phyloP scores from a whole-genome alignment of 371 early-diverging fungal species.

The Mortierella sp. region DNA sequence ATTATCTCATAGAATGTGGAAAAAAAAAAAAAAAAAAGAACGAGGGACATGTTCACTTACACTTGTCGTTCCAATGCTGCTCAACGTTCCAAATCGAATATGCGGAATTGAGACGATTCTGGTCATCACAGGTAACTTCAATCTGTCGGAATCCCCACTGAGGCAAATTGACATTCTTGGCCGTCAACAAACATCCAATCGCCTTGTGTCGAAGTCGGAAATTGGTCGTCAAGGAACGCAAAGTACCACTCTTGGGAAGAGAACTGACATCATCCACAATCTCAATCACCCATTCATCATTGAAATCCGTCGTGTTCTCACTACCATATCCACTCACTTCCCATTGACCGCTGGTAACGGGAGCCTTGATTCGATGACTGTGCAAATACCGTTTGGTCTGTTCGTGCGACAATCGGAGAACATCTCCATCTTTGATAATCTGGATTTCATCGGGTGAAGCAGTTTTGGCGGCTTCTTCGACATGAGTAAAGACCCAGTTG shows the following conservation, averaged over 20 bases:
- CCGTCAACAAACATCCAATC: slow-evolving; percentile 86
- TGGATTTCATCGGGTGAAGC: slow-evolving; percentile 57
- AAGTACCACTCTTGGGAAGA: slow-evolving; percentile 54
- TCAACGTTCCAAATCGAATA: slow-evolving; percentile 98
- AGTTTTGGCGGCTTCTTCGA: slow-evolving; percentile 38
- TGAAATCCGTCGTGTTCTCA: slow-evolving; percentile 74
- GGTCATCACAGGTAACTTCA: slow-evolving; percentile 91
- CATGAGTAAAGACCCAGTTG: slow-evolving; percentile 82
- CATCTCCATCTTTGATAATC: slow-evolving; percentile 82
- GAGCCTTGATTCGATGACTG: slow-evolving; percentile 85
- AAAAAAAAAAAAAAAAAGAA: background rate
- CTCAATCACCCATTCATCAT: slow-evolving; percentile 95
- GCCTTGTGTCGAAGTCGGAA: slow-evolving; percentile 88
- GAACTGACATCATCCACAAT: slow-evolving; percentile 68
- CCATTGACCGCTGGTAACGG: slow-evolving; percentile 82
- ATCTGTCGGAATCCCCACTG: slow-evolving; percentile 99
- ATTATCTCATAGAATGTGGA: background rate
- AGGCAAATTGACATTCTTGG: slow-evolving; percentile 86
- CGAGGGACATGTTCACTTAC: slow-evolving; percentile 18
- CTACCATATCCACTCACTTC: slow-evolving; percentile 92
- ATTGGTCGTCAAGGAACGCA: slow-evolving; percentile 86
- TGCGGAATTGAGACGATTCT: slow-evolving; percentile 65
- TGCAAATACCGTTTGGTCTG: slow-evolving; percentile 85
- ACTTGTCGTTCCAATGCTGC: slow-evolving; percentile 80
- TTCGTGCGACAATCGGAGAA: slow-evolving; percentile 86